Conservation (phyloP, 805 yeast species). For the Yarrowia deformans region DNA sequence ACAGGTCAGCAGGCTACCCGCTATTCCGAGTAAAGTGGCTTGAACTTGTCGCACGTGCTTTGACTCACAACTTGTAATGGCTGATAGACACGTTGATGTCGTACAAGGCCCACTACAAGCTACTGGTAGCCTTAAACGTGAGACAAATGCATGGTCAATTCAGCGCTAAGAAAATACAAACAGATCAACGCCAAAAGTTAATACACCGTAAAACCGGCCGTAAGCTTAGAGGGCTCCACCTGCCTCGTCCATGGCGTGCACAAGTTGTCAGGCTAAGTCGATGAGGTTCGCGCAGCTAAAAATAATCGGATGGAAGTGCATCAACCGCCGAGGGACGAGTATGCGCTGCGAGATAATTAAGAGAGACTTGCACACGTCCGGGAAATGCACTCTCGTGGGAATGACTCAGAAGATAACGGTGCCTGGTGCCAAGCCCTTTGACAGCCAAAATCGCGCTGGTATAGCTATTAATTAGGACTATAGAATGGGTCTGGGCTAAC, state of each 20-base stretch:
- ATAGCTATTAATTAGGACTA: no score
- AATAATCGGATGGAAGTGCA: background rate
- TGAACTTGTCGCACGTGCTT: background rate
- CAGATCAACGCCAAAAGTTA: background rate
- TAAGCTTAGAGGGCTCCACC: conserved; percentile 25
- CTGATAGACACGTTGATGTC: background rate
- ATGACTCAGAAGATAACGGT: no score
- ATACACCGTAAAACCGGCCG: background rate
- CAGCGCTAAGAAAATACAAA: background rate
- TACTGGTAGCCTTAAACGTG: background rate
- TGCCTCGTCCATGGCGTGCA: background rate
- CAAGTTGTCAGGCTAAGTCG: background rate
- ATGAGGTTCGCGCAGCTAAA: conserved; percentile 10
- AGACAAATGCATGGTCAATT: conserved; percentile 4
- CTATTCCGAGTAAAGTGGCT: no score
- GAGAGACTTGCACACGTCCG: no score
- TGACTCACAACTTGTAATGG: background rate
- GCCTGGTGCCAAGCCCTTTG: no score
- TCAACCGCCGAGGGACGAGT: background rate
- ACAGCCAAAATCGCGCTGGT: no score
- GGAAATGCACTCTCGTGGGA: no score
- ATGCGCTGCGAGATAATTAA: no score
- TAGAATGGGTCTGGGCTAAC: no score
- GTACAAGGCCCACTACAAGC: background rate
- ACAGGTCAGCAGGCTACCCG: no score